Evolutionary conservation across 1,284 basidiomycete genomes (phyloP), one percentile per base, ranked within the genome.

Genomic region (Tylopilus orsonianus): DNA sequence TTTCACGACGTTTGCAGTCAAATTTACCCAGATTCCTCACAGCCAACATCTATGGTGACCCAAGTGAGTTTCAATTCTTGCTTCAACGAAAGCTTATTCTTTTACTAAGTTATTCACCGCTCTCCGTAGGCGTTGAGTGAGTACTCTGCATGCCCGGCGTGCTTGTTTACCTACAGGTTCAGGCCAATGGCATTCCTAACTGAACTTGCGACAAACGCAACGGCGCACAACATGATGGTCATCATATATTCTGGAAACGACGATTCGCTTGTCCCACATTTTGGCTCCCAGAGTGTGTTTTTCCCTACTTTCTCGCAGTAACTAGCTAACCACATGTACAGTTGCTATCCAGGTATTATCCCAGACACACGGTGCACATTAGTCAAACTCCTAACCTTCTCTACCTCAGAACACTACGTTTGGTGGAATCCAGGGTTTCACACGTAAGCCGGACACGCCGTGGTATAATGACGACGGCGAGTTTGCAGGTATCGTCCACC

Each of bases 381-480:
- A 3, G 8, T 22, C n/a, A 9, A 3, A 8, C 35, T 8, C 34
- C 52, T 43, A 5, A 50, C 12, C n/a, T 30, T 43, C 24, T n/a
- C 13, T 35, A 8, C 4, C 8, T 0, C 44, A 86, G 81, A 88
- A 88, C 56, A 86, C 81, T 2, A 86, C 85, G 0, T 88, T 87
- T 57, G 83, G 85, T 23, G 83, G 83, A 14, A 81, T 81, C 33
- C 84, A 83, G 64, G 85, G 86, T 2, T 88, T 87, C 60, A 79
- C 83, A 0, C 72, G 78, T 27, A 77, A 75, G 47, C 85, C 85
- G 2, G 74, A 79, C 0, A 87, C 85, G 0, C 77, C 79, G 0
- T 85, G 82, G 81, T 71, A 66, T 47, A 78, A 81, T 48, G 81
- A 83, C 41, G 57, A 60, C 1, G 78, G 79, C 18, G 68, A 78